Evolutionary conservation across 345 rosid species (phyloP).

Genomic region (Syzygium aromaticum): DNA sequence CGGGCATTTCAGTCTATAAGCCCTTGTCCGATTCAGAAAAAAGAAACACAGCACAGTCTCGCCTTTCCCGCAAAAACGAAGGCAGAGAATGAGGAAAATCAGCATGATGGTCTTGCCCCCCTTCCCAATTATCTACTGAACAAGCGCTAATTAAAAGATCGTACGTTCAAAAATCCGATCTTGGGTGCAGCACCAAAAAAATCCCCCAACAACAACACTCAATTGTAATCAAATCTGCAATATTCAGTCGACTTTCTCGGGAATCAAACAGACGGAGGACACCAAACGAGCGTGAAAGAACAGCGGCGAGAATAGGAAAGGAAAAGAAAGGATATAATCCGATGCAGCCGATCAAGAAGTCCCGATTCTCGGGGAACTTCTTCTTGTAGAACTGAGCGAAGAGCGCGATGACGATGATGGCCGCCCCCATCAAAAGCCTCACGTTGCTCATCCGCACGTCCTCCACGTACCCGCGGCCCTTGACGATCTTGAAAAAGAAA

Average conservation of each 20-base stretch:
- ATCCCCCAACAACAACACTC: not conserved
- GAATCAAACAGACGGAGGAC: not conserved
- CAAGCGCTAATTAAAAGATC: not conserved
- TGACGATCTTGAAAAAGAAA: conserved; percentile 41
- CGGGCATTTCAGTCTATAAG: not conserved
- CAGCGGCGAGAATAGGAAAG: not conserved
- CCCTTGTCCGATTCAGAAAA: not conserved
- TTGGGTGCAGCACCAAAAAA: not conserved
- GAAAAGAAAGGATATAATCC: conserved; percentile 66
- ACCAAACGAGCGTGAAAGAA: not conserved
- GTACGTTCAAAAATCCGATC: not conserved
- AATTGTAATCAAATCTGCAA: not conserved
- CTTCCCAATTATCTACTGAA: not conserved
- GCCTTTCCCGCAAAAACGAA: not conserved
- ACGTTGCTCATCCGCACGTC: conserved; percentile 85
- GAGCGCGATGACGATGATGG: conserved; percentile 71
- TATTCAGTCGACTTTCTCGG: not conserved
- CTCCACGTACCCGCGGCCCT: conserved; percentile 74
- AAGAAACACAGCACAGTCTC: not conserved
- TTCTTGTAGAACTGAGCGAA: conserved; percentile 97
- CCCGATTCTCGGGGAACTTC: conserved; percentile 90
- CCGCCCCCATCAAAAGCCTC: conserved; percentile 54
- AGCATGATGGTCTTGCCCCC: not conserved
- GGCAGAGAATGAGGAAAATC: not conserved
- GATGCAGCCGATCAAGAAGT: conserved; percentile 82